Conservation (phyloP, 1,284 basidiomycete genomes). For the Mycosarcoma mackinlayi region DNA sequence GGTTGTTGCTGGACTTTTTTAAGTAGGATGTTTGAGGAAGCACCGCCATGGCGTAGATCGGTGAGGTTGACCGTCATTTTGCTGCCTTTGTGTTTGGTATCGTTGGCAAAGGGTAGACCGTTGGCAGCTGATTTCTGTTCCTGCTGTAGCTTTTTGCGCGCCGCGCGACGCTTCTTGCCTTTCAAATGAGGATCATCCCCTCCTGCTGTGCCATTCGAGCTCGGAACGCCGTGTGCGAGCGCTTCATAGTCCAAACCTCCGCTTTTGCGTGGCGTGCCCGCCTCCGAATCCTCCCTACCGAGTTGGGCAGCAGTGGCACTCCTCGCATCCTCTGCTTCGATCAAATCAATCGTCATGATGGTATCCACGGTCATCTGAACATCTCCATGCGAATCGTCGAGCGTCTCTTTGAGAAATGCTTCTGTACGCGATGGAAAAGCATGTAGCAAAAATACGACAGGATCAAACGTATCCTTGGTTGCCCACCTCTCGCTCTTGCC, state of each 20-base stretch:
- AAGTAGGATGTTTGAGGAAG: conserved; percentile 11
- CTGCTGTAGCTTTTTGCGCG: conserved; percentile 32
- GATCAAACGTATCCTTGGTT: conserved; percentile 25
- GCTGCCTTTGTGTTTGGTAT: conserved; percentile 5
- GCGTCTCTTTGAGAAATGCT: conserved; percentile 47
- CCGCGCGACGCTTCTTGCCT: conserved; percentile 49
- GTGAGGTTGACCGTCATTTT: conserved; percentile 55
- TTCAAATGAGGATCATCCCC: conserved; percentile 17
- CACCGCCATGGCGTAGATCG: conserved; percentile 53
- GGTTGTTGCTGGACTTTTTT: conserved; percentile 17
- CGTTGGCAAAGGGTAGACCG: neutral
- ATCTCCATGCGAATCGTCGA: conserved; percentile 43
- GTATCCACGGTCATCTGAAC: conserved; percentile 56
- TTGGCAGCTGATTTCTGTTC: conserved; percentile 21
- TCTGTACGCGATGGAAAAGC: conserved; percentile 51
- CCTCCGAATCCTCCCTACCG: neutral
- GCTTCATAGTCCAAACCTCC: conserved; percentile 53
- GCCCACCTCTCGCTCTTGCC: neutral
- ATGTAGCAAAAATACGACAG: conserved; percentile 49
- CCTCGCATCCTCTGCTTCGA: conserved; percentile 49
- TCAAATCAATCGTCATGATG: conserved; percentile 54
- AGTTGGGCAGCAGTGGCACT: conserved; percentile 16
- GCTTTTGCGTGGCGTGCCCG: neutral
- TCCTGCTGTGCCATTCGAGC: neutral
- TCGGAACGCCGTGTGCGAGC: conserved; percentile 26